A percentile compares a stretch with the other conserved stretches of the same genome.
Evolutionary conservation across 805 yeast species (phyloP).

Genomic region (Hanseniaspora taiwanica): DNA sequence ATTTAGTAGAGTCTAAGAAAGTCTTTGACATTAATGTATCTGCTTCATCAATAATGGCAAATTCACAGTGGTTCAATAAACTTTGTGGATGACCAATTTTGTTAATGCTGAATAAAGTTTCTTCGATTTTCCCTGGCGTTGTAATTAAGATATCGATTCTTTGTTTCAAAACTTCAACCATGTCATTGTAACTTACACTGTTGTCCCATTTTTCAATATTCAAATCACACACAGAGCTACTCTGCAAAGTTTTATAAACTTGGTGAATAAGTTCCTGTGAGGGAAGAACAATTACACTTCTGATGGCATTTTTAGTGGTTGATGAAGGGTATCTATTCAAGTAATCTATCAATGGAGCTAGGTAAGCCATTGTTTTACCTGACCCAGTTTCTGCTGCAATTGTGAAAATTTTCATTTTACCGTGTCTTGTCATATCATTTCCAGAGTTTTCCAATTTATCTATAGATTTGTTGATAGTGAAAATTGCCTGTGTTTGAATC

Average conservation of each 20-base stretch:
- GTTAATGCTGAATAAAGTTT: conserved; percentile 23
- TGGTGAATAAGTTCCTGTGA: conserved; percentile 83
- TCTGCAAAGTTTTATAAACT: conserved; percentile 34
- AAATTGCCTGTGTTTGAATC: conserved; percentile 65
- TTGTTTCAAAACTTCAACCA: conserved; percentile 32
- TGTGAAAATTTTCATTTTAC: conserved; percentile 37
- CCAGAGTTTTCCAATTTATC: conserved; percentile 7
- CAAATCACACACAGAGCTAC: conserved; percentile 25
- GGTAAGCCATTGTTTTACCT: conserved; percentile 89
- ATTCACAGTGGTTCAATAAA: conserved; percentile 34
- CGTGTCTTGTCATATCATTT: background rate
- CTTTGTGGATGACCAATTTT: conserved; percentile 27
- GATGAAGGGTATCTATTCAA: conserved; percentile 39
- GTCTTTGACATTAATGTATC: conserved; percentile 71
- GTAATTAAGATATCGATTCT: conserved; percentile 72
- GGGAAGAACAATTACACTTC: conserved; percentile 73
- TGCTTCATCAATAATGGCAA: conserved; percentile 81
- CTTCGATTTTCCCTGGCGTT: conserved; percentile 62
- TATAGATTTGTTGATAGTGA: conserved; percentile 31
- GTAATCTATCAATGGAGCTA: conserved; percentile 61
- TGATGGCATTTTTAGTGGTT: conserved; percentile 26
- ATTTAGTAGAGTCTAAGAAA: conserved; percentile 53
- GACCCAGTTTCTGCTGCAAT: conserved; percentile 96
- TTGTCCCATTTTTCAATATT: conserved; percentile 48
- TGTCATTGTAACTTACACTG: conserved; percentile 40